Evolutionary conservation across 306 rosid genomes (phyloP).

Genomic region (Sphenostylis stenocarpa): DNA sequence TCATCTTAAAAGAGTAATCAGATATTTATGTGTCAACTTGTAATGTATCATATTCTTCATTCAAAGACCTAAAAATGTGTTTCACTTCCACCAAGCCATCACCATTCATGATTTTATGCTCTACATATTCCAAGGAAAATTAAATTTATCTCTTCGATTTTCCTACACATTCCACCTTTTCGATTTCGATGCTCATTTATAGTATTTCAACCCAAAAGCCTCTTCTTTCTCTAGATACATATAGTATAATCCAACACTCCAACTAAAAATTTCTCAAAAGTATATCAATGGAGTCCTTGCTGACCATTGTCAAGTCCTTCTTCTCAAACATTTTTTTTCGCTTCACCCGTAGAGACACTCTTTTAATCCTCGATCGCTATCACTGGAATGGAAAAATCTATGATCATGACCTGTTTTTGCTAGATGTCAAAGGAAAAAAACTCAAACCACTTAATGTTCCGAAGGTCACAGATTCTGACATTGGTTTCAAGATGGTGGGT

Average conservation of each 20-base stretch:
- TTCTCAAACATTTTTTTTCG: not conserved
- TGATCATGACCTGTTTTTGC: conserved; percentile 22
- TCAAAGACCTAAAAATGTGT: not conserved
- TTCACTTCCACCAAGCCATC: not conserved
- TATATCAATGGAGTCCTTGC: not conserved
- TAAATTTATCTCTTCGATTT: not conserved
- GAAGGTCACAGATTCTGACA: conserved; percentile 26
- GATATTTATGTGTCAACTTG: not conserved
- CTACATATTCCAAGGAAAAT: not conserved
- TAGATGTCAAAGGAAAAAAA: conserved; percentile 2
- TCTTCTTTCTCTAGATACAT: not conserved
- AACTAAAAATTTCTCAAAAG: not conserved
- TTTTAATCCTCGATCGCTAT: conserved; percentile 32
- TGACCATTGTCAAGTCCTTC: not conserved
- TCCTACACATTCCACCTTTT: not conserved
- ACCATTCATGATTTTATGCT: not conserved
- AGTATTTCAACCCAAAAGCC: not conserved
- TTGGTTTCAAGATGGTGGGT: conserved; percentile 37
- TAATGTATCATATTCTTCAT: not conserved
- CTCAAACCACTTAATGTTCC: conserved; percentile 27
- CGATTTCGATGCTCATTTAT: not conserved
- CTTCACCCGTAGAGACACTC: not conserved
- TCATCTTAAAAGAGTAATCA: not conserved
- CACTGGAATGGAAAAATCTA: not conserved
- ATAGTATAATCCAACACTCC: not conserved